A percentile compares a stretch with the other conserved stretches of the same genome.
Conservation (phyloP, 1,139 yeast species). For the Candida tropicalis region DNA sequence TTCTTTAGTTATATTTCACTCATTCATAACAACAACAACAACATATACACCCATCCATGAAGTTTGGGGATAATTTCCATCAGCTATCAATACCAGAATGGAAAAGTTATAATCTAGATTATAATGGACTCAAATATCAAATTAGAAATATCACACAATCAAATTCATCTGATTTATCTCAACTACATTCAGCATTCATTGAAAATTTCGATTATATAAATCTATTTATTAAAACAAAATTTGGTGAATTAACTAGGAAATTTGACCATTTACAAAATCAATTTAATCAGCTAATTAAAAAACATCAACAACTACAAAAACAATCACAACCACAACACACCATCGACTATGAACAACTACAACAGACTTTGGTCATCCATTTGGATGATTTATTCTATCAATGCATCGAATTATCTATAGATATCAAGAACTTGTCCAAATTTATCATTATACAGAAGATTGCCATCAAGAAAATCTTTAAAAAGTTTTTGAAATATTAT, state of each 20-base stretch:
- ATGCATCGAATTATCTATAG: slow-evolving; percentile 53
- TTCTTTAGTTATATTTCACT: no score
- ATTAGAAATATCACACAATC: slow-evolving; percentile 42
- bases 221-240: slow-evolving; percentile 65
- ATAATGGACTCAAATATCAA: slow-evolving; percentile 68
- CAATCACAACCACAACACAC: background rate
- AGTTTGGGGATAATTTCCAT: slow-evolving; percentile 77
- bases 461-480: slow-evolving; percentile 78
- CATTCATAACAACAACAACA: no score
- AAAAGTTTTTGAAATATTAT: slow-evolving; percentile 73
- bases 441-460: slow-evolving; percentile 79
- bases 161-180: slow-evolving; percentile 21
- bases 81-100: slow-evolving; percentile 86
- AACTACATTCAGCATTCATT: slow-evolving; percentile 35
- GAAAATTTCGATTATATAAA: slow-evolving; percentile 56
- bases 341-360: slow-evolving; percentile 5
- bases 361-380: slow-evolving; percentile 19
- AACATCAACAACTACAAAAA: background rate
- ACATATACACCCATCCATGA: no score
- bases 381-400: slow-evolving; percentile 37
- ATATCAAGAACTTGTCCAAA: slow-evolving; percentile 70
- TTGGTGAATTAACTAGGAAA: slow-evolving; percentile 56
- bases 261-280: slow-evolving; percentile 25
- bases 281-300: slow-evolving; percentile 16
- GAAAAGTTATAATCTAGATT: slow-evolving; percentile 81